Evolutionary conservation across 345 rosid genomes (phyloP).

Genomic region (Syzygium aqueum): DNA sequence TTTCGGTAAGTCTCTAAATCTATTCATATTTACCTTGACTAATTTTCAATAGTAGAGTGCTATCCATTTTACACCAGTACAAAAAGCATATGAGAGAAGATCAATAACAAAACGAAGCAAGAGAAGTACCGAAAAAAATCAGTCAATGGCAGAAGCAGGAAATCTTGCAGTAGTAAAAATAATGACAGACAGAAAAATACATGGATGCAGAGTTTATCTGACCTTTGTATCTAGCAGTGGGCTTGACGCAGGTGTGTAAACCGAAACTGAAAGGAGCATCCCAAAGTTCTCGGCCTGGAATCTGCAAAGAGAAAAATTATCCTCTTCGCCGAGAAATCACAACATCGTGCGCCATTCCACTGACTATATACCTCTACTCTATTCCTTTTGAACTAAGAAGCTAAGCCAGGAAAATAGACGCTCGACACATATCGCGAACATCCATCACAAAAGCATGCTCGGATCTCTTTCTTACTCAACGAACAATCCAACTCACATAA

Average conservation of each 20-base stretch:
- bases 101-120: not conserved
- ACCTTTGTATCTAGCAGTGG: conserved; percentile 61
- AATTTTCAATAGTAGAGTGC: not conserved
- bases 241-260: conserved; percentile 63
- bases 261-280: conserved; percentile 51
- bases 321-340: not conserved
- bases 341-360: not conserved
- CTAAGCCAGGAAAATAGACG: not conserved
- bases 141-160: not conserved
- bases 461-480: not conserved
- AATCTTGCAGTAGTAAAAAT: not conserved
- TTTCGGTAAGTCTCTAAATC: not conserved
- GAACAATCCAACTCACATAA: not conserved
- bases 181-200: not conserved
- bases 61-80: not conserved
- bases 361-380: not conserved
- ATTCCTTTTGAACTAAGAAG: not conserved
- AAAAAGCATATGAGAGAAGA: not conserved
- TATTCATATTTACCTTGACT: not conserved
- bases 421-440: not conserved
- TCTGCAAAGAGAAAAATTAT: conserved; percentile 15
- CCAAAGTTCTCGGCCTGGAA: conserved; percentile 44
- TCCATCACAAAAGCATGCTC: not conserved
- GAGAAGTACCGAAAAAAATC: not conserved
- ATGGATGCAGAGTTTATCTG: not conserved